Conservation (phyloP, 2,329 filamentous ascomycete species). For the Thelonectria olida region DNA sequence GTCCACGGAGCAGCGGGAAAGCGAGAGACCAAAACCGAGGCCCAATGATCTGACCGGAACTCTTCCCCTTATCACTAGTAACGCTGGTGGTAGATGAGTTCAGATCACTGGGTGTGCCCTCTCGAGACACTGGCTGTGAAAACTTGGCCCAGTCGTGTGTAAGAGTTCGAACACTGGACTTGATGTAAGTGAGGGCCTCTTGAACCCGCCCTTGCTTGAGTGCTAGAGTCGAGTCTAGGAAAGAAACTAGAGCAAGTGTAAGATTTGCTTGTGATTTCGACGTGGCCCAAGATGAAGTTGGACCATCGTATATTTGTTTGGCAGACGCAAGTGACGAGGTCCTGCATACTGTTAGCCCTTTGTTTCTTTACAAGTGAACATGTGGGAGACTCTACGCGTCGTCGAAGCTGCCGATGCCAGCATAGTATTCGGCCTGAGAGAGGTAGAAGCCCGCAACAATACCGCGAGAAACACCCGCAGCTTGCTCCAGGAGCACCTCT, state of each 20-base stretch:
- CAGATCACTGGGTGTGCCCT: conserved; percentile 35
- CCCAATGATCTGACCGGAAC: conserved; percentile 38
- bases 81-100: conserved; percentile 43
- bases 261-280: conserved; percentile 46
- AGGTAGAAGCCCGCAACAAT: conserved; percentile 68
- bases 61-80: conserved; percentile 38
- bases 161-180: conserved; percentile 64
- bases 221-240: conserved; percentile 71
- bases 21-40: conserved; percentile 85
- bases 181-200: conserved; percentile 65
- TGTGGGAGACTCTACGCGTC: conserved; percentile 59
- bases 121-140: conserved; percentile 46
- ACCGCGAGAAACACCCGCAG: conserved; percentile 50
- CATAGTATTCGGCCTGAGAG: conserved; percentile 77
- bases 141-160: conserved; percentile 65
- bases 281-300: conserved; percentile 45
- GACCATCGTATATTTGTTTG: conserved; percentile 46
- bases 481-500: conserved; percentile 55
- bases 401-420: conserved; percentile 71
- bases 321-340: conserved; percentile 49
- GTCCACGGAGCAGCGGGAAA: conserved; percentile 74
- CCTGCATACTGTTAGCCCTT: conserved; percentile 31
- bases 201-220: conserved; percentile 69
- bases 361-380: background rate
- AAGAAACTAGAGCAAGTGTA: conserved; percentile 46